Conservation (phyloP, 2,329 filamentous ascomycete species). For the Tolypocladium album region DNA sequence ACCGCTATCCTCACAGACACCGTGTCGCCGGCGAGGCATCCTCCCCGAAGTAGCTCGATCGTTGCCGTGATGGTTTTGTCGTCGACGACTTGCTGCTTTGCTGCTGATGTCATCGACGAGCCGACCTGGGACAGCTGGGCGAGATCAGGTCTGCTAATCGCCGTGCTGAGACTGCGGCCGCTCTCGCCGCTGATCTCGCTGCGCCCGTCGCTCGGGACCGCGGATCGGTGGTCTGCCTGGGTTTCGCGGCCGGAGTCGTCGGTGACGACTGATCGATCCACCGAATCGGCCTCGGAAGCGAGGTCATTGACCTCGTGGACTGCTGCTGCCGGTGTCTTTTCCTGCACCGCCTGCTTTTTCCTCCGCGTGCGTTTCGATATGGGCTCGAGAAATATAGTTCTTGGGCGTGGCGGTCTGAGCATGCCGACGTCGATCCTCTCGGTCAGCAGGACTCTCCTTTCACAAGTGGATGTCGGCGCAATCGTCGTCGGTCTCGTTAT, state of each 20-base stretch:
- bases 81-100: slow-evolving; percentile 35
- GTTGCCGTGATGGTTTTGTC: slow-evolving; percentile 79
- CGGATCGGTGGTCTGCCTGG: slow-evolving; percentile 26
- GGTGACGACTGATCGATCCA: slow-evolving; percentile 27
- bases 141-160: slow-evolving; percentile 41
- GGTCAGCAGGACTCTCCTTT: slow-evolving; percentile 67
- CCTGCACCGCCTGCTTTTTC: slow-evolving; percentile 41
- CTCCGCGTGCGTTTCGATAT: slow-evolving; percentile 60
- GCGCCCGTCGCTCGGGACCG: slow-evolving; percentile 41
- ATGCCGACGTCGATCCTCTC: slow-evolving; percentile 79
- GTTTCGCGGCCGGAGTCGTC: slow-evolving; percentile 29
- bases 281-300: slow-evolving; percentile 22
- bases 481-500: slow-evolving; percentile 84
- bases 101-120: slow-evolving; percentile 16
- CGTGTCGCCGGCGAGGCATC: slow-evolving; percentile 75
- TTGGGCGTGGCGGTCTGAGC: slow-evolving; percentile 62
- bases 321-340: slow-evolving; percentile 29
- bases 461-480: slow-evolving; percentile 66
- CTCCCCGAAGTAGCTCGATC: slow-evolving; percentile 71
- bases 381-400: slow-evolving; percentile 79
- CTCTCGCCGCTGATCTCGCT: slow-evolving; percentile 67
- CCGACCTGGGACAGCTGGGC: slow-evolving; percentile 21
- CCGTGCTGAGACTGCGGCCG: slow-evolving; percentile 54
- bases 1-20: slow-evolving; percentile 72
- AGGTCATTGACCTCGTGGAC: slow-evolving; percentile 27